Evolutionary conservation across 306 rosid species (phyloP), one percentile per base, ranked within the genome.

Genomic region (Comarum palustre): DNA sequence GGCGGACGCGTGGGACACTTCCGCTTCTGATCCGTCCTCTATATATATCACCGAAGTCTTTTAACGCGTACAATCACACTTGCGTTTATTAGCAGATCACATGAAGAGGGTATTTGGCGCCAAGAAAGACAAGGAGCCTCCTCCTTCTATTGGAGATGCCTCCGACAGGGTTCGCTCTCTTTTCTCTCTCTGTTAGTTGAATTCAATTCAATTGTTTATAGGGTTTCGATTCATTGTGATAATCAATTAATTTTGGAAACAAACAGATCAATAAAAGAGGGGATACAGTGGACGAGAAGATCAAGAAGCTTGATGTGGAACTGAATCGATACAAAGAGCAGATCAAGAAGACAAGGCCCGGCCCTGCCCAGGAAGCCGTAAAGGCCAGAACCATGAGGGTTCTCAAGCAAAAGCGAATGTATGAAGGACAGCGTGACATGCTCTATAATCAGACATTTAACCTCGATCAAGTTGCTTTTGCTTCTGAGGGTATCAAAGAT

Each of bases 371-470:
- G 73, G 99, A 95, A 75, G 99, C 92, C 71, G 46, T 95, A 62
- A 95, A 95, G 83, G 85, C 97, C 71, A 86, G 96, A 76, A 97
- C 99, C 29, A 90, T 95, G 99, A 87, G 96, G 68, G 90, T 91
- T 83, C 92, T 95, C 73, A 95, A 95, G 89, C 97, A 91, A 71
- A 95, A 95, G 79, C 77, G 92, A 20, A 38, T 72, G 74, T 94
- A 94, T 84, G 99, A 91, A 86, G 99, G 97, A 52, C 99, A 94
- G 55, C 96, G 96, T 31, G 99, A 94, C 81, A 88, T 90, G 97
- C 83, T 94, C 67, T 91, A 90, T 78, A 91, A 88, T 84, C 99
- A 94, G 91, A 94, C 99, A 8, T 94, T 88, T 74, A 94, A 94
- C 82, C 96, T 94, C 2, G 99, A 94, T 78, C 99, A 95, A 87